phyloP scores from a whole-genome alignment of 345 rosid species.

The Xanthoceras sorbifolium region DNA sequence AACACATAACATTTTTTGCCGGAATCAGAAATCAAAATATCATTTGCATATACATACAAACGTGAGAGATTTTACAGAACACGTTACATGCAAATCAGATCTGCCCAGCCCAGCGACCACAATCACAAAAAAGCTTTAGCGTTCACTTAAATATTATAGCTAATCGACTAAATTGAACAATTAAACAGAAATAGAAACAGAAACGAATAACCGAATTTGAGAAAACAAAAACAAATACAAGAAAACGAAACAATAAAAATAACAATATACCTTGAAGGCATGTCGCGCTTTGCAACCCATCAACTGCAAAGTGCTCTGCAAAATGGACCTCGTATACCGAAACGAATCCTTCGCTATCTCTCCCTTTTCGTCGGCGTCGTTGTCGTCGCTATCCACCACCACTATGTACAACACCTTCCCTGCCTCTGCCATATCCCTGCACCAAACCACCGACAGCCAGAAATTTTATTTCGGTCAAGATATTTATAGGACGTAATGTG shows the following conservation, averaged over 20 bases:
- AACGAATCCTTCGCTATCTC: slow-evolving; percentile 57
- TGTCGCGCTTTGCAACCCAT: slow-evolving; percentile 99
- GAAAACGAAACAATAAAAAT: neutral
- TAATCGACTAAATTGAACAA: neutral
- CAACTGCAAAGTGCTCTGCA: slow-evolving; percentile 92
- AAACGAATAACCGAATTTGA: neutral
- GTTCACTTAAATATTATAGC: neutral
- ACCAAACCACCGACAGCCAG: neutral
- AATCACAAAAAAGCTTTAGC: neutral
- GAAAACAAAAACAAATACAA: too few relatives aligned
- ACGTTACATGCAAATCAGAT: slow-evolving; percentile 16
- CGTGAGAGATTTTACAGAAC: neutral
- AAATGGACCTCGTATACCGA: slow-evolving; percentile 82
- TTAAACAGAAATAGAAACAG: neutral
- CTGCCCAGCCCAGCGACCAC: neutral
- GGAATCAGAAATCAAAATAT: neutral
- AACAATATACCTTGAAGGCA: slow-evolving; percentile 74
- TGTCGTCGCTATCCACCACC: slow-evolving; percentile 51
- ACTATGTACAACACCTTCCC: slow-evolving; percentile 80
- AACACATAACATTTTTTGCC: neutral
- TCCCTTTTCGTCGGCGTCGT: slow-evolving; percentile 38
- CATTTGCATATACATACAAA: neutral
- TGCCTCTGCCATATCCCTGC: slow-evolving; percentile 57
- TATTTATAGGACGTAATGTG: slow-evolving; percentile 12
- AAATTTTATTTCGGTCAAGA: neutral